Base-by-base conservation (phyloP, 2,329 filamentous ascomycete genomes). In the Davidsoniella virescens region DNA sequence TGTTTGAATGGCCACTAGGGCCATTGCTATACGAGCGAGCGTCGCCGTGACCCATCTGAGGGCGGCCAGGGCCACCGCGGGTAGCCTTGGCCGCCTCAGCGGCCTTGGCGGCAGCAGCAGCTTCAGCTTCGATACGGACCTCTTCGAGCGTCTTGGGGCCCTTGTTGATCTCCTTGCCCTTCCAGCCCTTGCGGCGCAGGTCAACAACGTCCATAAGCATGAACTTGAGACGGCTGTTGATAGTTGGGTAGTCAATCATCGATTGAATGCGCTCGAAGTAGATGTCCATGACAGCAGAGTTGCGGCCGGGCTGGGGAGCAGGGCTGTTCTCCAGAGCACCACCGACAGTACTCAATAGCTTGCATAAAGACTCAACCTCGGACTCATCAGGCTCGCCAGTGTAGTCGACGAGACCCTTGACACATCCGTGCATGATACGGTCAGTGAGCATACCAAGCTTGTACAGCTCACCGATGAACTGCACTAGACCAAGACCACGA, bases 381-480 rank as follows among this genome's bases (percentile, higher is more conserved):
- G 90, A 85, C 68, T 98, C 92, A 59, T 98, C 92, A 42, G 92
- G 92, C 54, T 87, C 71, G 55, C 86, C 87, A 61, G 90, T 83
- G 66, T 93, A 96, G 68, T 98, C 90, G 57, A 98, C 85, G 56
- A 98, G 77, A 68, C 94, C 94, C 70, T 87, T 82, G 25, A 98
- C 87, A 75, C 92, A 98, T 67, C 95, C 87, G 71, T 98, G 90
- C 92, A 98, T 98, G 68, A 98, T 98, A 64, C 90, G 85, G 66
- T 95, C 86, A 54, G 92, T 98, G 65, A 98, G 76, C 92, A 98
- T 98, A 64, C 84, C 82, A 54, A 98, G 80, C 74, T 96, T 98
- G 78, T 94, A 98, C 43, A 98, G 78, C 69, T 98, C 92, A 71
- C 92, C 92, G 62, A 98, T 98, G 70, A 98, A 98, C 68, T 95